Evolutionary conservation across 768 basidiomycete genomes (phyloP), one percentile per base, ranked within the genome.

Genomic region (Mycena alexandri): DNA sequence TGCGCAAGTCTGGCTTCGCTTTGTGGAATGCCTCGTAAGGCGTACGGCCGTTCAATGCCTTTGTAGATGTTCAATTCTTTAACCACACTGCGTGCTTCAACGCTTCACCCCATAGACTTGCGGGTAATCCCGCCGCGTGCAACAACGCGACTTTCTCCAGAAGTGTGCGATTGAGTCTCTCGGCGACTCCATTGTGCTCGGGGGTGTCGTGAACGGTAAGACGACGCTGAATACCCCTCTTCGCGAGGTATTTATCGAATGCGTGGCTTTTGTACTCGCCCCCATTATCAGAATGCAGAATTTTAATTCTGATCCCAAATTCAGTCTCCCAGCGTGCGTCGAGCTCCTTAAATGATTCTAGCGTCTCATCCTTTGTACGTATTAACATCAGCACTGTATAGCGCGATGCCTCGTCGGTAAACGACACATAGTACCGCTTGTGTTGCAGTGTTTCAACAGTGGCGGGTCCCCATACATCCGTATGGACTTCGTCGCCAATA

Each of bases 81-180:
- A 85, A 33, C 76, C 81, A 84, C 0, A 79, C 73, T 0, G 75
- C 78, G 61, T 84, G 76, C 2, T 56, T 58, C 0, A 79, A 71
- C 0, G 80, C 81, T 34, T 84, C 76, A 77, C n/a, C 80, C 84
- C 83, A 86, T 0, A 85, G 73, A 33, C 33, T 70, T 13, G 65
- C 68, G 0, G 82, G 83, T 1, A 85, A 59, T 0, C 76, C 72
- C n/a, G 76, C 74, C 0, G 68, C 71, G 63, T 82, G 78, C 5
- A 84, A 63, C 68, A 86, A 0, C 75, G 74, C 0, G n/a, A 79
- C 74, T 9, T 72, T 60, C 52, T 84, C 77, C 1, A 79, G 22
- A 8, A 79, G 48, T 0, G 72, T 76, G 12, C 78, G 67, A 47
- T 79, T 83, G 25, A 77, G 72, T 11, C 76, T 61, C 65, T 84